Percentiles rank a stretch among this genome's conserved stretches.
Conservation (phyloP, 257 asterid genomes). For the Rubia yunnanensis region DNA sequence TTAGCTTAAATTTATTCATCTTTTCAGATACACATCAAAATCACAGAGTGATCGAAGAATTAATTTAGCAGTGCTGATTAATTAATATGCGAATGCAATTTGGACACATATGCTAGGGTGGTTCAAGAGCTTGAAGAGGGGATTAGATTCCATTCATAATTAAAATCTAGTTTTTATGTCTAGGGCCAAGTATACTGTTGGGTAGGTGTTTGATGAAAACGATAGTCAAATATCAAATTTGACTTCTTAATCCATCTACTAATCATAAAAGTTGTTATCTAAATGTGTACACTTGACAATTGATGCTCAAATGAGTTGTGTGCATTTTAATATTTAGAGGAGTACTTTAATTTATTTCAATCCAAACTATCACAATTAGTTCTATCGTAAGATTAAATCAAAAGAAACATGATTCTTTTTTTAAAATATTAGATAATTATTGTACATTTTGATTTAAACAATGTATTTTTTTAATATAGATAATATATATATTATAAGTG, state of each 20-base stretch:
- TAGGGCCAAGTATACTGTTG: conserved; percentile 18
- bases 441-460: no score
- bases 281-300: conserved; percentile 3
- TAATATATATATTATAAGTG: no score
- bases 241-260: conserved; percentile 22
- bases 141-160: conserved; percentile 11
- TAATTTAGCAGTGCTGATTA: not conserved
- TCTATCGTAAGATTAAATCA: no score
- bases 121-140: not conserved
- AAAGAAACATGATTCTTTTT: no score
- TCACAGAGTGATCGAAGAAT: not conserved
- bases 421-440: no score
- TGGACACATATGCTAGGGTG: not conserved
- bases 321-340: no score
- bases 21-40: not conserved
- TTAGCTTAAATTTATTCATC: not conserved
- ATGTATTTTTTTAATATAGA: no score
- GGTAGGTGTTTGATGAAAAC: conserved; percentile 45
- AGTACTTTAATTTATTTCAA: no score
- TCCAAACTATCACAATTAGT: no score
- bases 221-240: conserved; percentile 57
- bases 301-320: not conserved
- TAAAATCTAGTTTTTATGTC: not conserved
- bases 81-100: not conserved
- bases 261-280: conserved; percentile 16